Evolutionary conservation across 2,329 filamentous ascomycete genomes (phyloP).

Genomic region (Sordariomycetes sp.): DNA sequence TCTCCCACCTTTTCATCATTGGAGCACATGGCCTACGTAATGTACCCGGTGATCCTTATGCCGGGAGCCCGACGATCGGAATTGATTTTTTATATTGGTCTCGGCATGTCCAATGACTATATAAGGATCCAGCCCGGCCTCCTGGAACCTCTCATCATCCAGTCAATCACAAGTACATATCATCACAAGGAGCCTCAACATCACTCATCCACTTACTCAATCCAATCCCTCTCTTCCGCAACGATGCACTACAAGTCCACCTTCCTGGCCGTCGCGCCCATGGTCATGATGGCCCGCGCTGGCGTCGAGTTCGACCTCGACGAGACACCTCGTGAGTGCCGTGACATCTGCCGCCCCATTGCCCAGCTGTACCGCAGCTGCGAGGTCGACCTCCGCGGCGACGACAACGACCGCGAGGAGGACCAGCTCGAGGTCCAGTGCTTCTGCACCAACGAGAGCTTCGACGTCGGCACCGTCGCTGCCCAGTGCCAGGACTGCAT

Average conservation of each 20-base stretch:
- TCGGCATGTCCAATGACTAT: too few relatives aligned
- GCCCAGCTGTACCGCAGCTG: conserved; percentile 23
- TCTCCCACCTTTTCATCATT: too few relatives aligned
- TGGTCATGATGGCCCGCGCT: conserved; percentile 18
- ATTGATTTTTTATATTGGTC: too few relatives aligned
- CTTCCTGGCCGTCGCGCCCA: conserved; percentile 17
- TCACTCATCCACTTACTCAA: too few relatives aligned
- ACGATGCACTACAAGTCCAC: conserved; percentile 7
- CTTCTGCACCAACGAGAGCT: conserved; percentile 29
- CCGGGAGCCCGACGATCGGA: too few relatives aligned
- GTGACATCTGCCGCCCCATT: conserved; percentile 25
- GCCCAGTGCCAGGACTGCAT: conserved; percentile 28
- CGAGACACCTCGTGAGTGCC: conserved; percentile 23
- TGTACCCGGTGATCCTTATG: too few relatives aligned
- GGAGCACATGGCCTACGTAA: too few relatives aligned
- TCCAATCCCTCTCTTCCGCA: too few relatives aligned
- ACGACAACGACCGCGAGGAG: conserved; percentile 21
- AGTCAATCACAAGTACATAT: too few relatives aligned
- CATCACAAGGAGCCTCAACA: too few relatives aligned
- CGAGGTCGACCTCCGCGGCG: conserved; percentile 17
- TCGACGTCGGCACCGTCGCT: conserved; percentile 25
- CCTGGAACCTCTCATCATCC: too few relatives aligned
- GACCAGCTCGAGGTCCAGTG: conserved; percentile 27
- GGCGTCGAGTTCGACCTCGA: conserved; percentile 21
- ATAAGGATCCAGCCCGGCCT: too few relatives aligned